Base-by-base conservation (phyloP, 2,329 filamentous ascomycete genomes). In the Epichloe festucae region DNA sequence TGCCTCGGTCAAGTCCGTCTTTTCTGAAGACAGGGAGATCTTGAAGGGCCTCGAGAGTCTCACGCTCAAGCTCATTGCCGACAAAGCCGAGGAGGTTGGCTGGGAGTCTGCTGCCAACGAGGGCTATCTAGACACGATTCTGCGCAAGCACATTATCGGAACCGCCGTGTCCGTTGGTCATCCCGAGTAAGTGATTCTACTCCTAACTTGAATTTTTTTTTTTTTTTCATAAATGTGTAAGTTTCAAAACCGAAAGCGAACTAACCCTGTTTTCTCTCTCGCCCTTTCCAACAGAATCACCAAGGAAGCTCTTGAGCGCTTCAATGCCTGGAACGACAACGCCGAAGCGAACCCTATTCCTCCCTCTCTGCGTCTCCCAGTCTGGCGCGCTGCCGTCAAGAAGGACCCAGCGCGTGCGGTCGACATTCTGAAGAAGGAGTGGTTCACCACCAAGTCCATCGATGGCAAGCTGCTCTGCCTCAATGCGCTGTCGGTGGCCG, bases 401-500 rank as follows among this genome's bases (percentile, higher is more conserved):
- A 67, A 69, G 52, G 80, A 90, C 57, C 82, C 89, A 6, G 81
- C 80, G 7, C 76, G 78, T 49, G 73, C 81, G 15, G 87, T 89
- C 58, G 77, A 85, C 31, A 77, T 83, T 7, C 77, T 98, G 51
- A 89, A 91, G 72, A 81, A 88, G 51, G 90, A 96, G 65, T 97
- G 88, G 76, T 76, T 81, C 56, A 82, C 75, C 48, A 93, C 89
- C 12, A 84, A 85, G 49, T 88, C 89, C 7, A 83, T 96, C 39
- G 93, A 97, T 61, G 90, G 89, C 60, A 94, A 90, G 68, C 89
- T 95, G 59, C 86, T 95, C 57, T 85, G 82, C 58, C 78, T 97
- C 3, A 74, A 78, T 39, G 81, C 86, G 4, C 77, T 98, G 44
- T 89, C 89, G 36, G 80, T 82, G 40, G 82, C 86, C 19, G 83